A percentile compares a stretch with the other conserved stretches of the same genome.
Evolutionary conservation across 768 basidiomycete genomes (phyloP).

Genomic region (Auriscalpium orientale): DNA sequence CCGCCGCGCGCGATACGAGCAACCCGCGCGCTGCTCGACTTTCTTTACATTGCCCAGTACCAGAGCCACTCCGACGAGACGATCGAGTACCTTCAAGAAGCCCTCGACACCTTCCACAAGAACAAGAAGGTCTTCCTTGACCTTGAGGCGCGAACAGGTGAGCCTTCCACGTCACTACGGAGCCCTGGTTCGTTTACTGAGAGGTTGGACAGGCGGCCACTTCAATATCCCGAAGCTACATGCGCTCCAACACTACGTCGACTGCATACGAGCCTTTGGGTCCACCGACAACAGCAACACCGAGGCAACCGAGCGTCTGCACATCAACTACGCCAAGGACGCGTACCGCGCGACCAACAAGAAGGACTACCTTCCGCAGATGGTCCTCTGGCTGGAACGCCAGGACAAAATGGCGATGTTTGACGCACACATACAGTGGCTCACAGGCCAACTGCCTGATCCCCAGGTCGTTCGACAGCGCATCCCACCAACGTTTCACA

Average conservation of each 20-base stretch:
- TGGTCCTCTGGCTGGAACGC: constrained; percentile 22
- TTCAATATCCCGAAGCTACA: constrained; percentile 14
- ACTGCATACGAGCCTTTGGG: constrained; percentile 3
- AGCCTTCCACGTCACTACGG: constrained; percentile 12
- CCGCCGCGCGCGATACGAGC: not conserved
- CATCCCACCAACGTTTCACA: too few species aligned
- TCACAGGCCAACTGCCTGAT: too few species aligned
- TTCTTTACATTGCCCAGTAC: constrained; percentile 31
- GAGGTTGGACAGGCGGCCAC: not conserved
- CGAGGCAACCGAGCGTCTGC: constrained; percentile 24
- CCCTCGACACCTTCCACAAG: constrained; percentile 28
- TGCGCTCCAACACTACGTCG: constrained; percentile 8
- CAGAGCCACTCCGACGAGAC: constrained; percentile 24
- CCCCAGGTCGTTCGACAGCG: too few species aligned
- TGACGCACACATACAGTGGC: not conserved
- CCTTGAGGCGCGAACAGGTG: constrained; percentile 20
- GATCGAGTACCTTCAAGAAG: constrained; percentile 19
- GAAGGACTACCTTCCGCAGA: constrained; percentile 22
- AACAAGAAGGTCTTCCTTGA: constrained; percentile 31
- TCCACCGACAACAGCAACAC: constrained; percentile 23
- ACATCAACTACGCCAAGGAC: constrained; percentile 25
- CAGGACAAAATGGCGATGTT: not conserved
- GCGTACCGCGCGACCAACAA: constrained; percentile 24
- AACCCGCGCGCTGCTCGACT: constrained; percentile 22
- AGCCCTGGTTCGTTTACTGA: not conserved